These are phyloP conservation scores for Nematocida sp. DNA, from an alignment of 371 early-diverging fungal genomes.

Conservation along the genomic window DNA sequence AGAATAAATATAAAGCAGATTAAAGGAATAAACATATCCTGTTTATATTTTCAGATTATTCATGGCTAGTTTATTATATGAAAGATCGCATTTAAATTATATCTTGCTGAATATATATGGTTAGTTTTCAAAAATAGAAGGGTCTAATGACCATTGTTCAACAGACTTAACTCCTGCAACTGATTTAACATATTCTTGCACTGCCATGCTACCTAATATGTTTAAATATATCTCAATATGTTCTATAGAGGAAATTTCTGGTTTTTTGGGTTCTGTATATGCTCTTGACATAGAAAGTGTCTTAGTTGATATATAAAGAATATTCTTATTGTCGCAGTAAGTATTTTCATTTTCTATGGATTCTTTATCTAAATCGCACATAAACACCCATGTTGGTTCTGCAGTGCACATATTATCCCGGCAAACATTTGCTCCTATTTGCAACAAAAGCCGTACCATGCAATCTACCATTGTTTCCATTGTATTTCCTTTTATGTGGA, in stretches of 20 bases:
- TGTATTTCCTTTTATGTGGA: neutral
- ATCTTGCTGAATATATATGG: too few species aligned
- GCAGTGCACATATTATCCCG: neutral
- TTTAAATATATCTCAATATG: slow-evolving; percentile 2
- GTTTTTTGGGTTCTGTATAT: neutral
- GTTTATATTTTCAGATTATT: too few species aligned
- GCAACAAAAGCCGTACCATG: neutral
- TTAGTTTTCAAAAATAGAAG: slow-evolving; percentile 3
- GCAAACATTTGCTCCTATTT: slow-evolving; percentile 18
- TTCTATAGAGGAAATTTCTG: neutral
- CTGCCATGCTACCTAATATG: slow-evolving; percentile 43
- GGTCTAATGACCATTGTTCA: neutral
- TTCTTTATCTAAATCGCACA: neutral
- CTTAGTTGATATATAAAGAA: slow-evolving; percentile 27
- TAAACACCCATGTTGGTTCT: slow-evolving; percentile 2
- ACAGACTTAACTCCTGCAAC: neutral
- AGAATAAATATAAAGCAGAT: too few species aligned
- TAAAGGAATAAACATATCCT: too few species aligned
- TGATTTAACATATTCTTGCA: slow-evolving; percentile 45
- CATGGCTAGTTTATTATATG: too few species aligned
- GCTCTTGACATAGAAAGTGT: slow-evolving; percentile 10
- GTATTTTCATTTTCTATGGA: neutral
- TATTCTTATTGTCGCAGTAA: neutral
- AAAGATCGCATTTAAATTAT: too few species aligned
- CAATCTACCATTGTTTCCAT: neutral